Evolutionary conservation across 495 filamentous ascomycete species (phyloP), one percentile per base, ranked within the genome.

Genomic region (Aspergillus saccharolyticus): DNA sequence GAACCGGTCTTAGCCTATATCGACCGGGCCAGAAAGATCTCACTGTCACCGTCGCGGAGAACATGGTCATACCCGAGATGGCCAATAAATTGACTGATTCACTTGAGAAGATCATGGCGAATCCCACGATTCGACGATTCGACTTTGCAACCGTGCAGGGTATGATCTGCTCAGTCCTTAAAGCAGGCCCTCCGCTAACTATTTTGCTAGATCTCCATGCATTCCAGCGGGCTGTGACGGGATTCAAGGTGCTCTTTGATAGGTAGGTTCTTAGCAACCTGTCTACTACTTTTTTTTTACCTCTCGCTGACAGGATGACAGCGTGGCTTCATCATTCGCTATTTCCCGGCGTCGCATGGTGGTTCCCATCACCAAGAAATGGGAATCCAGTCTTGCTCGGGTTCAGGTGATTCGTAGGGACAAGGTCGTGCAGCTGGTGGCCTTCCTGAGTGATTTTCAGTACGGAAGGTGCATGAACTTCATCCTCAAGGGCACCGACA

Each of bases 391-490:
- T 12, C 73, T 76, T 30, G 86, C 88, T 14, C 83, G 91, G 16
- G 73, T 96, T 20, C 91, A 96, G 68, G 74, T 96, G 42, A 81
- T 96, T 20, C 78, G 82, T 54, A 86, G 86, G 47, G 85, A 88
- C 44, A 88, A 83, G 66, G 78, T 84, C 25, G 70, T 84, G 3
- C 89, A 95, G 63, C 70, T 96, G 17, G 69, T 93, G 8, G 90
- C 85, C 24, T 96, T 94, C 73, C 90, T 96, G 66, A 66, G 64
- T 21, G 86, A 89, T 51, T 96, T 92, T 70, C 80, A 80, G 48
- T 88, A 93, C 62, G 90, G 90, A 8, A 78, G 85, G 30, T 92
- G 88, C 68, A 89, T 96, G 89, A 89, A 89, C 52, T 96, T 96
- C 66, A 78, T 83, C 24, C 77, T 96, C 45, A 91, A 89, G 69